Base-by-base conservation (phyloP, 1,139 yeast species). In the Taphrina communis region DNA sequence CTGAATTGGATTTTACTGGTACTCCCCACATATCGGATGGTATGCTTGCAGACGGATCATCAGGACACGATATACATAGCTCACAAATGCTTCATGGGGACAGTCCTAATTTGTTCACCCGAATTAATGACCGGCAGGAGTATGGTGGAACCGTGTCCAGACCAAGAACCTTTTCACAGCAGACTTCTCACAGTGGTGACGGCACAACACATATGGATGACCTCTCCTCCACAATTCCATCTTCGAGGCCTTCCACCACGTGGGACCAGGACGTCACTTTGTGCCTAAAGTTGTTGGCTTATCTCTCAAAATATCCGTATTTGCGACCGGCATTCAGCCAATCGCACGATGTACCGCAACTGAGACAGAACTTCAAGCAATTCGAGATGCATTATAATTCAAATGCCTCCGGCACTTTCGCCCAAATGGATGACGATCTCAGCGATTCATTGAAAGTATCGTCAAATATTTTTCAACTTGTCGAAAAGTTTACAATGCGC, bases 211-310 rank as follows among this genome's bases (percentile, higher is more conserved):
- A 44, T 44, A 8, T n/a, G 8, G 48, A n/a, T 44, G 19, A 44
- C 17, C 12, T 1, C 19, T 17, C 12, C 2, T 8, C 19, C 8
- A 12, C 19, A n/a, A 2, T 14, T 12, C 8, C n/a, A 17, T 12
- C 48, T n/a, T 44, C 53, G 21, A 17, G 39, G 17, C 35, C 39
- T 21, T 35, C 70, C 19, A 65, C 91, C 11, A 97, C 97, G 0
- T 84, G 91, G 71, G 96, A 90, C 72, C 97, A 93, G 76, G 99
- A 94, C 76, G 90, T 94, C 39, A 87, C 91, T 46, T 92, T 97
- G 97, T 89, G 96, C 6, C 82, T 94, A 68, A 98, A 94, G 78
- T 82, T 94, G 44, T 79, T 94, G 69, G 98, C 98, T 21, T 94
- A 92, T 77, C 90, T 93, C 63, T 91, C 98, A 9, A 94, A 94